Evolutionary conservation across 352 stramenopile genomes (phyloP).

Genomic region (Pythium brassicae): DNA sequence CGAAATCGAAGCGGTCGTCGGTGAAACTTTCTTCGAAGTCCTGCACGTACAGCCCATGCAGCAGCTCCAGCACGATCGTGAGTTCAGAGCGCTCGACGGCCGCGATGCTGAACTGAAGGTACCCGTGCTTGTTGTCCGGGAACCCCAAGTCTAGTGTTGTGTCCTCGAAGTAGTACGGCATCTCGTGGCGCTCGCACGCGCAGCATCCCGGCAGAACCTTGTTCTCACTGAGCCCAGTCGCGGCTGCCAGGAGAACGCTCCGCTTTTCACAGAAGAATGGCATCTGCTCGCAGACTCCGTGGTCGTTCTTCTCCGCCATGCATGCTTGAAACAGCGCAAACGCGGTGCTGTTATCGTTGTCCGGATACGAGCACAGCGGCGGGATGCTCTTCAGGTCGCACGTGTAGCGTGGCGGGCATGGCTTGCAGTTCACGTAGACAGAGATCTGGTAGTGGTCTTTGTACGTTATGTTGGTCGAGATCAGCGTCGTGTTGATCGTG

Average conservation of each 20-base stretch:
- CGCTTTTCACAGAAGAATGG: slow-evolving; percentile 59
- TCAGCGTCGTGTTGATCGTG: slow-evolving; percentile 89
- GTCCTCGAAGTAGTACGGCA: slow-evolving; percentile 89
- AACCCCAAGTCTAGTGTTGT: slow-evolving; percentile 67
- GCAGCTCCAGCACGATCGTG: slow-evolving; percentile 90
- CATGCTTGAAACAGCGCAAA: slow-evolving; percentile 44
- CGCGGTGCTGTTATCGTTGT: slow-evolving; percentile 40
- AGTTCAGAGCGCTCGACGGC: slow-evolving; percentile 81
- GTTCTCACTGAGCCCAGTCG: slow-evolving; percentile 18
- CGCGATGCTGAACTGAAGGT: slow-evolving; percentile 89
- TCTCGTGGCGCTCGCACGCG: slow-evolving; percentile 77
- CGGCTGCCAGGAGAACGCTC: slow-evolving; percentile 17
- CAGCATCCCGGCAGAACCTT: slow-evolving; percentile 70
- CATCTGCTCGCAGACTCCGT: slow-evolving; percentile 47
- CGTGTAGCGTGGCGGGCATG: slow-evolving; percentile 91
- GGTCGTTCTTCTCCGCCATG: slow-evolving; percentile 29
- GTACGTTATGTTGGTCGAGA: slow-evolving; percentile 95
- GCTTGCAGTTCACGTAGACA: slow-evolving; percentile 94
- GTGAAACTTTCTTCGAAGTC: slow-evolving; percentile 87
- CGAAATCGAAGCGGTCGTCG: slow-evolving; percentile 79
- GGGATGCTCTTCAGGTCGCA: slow-evolving; percentile 62
- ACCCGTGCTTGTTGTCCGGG: slow-evolving; percentile 94
- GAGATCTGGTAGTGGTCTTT: slow-evolving; percentile 93
- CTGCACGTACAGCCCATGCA: slow-evolving; percentile 91
- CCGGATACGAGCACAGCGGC: slow-evolving; percentile 60